Percentiles rank a stretch among this genome's conserved stretches.
phyloP scores from a whole-genome alignment of 2,329 filamentous ascomycete genomes.

The Phaeosphaeriaceae sp. region DNA sequence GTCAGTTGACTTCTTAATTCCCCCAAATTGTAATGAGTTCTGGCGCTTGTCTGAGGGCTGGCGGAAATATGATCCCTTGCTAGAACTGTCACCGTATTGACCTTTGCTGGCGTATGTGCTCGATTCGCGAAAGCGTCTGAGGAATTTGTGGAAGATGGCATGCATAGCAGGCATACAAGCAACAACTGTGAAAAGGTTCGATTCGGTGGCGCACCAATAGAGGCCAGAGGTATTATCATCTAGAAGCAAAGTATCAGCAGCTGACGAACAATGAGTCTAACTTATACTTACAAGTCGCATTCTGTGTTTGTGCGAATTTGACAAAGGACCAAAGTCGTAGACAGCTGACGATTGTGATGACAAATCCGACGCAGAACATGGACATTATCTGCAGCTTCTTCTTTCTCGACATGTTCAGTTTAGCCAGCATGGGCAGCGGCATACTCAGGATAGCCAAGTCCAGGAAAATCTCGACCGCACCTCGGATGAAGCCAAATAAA shows the following conservation, averaged over 20 bases:
- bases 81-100: slow-evolving; percentile 15
- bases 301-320: slow-evolving; percentile 24
- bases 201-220: slow-evolving; percentile 35
- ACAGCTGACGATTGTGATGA: slow-evolving; percentile 34
- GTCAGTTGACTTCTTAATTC: slow-evolving; percentile 29
- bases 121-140: slow-evolving; percentile 13
- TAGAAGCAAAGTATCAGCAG: slow-evolving; percentile 3
- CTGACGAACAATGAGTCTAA: too few relatives aligned
- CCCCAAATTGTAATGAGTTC: slow-evolving; percentile 24
- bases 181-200: slow-evolving; percentile 34
- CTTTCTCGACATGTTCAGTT: slow-evolving; percentile 31
- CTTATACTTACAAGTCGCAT: slow-evolving; percentile 31
- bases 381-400: slow-evolving; percentile 38
- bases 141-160: slow-evolving; percentile 23
- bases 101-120: slow-evolving; percentile 21
- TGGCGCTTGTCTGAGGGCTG: slow-evolving; percentile 16
- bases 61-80: slow-evolving; percentile 25
- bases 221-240: slow-evolving; percentile 34
- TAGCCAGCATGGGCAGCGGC: slow-evolving; percentile 29
- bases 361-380: slow-evolving; percentile 36
- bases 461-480: slow-evolving; percentile 35
- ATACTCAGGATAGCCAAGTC: slow-evolving; percentile 32
- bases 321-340: slow-evolving; percentile 28
- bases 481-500: slow-evolving; percentile 46
- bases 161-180: slow-evolving; percentile 38